Evolutionary conservation across 768 basidiomycete genomes (phyloP).

Genomic region (Psilocybe cubensis): DNA sequence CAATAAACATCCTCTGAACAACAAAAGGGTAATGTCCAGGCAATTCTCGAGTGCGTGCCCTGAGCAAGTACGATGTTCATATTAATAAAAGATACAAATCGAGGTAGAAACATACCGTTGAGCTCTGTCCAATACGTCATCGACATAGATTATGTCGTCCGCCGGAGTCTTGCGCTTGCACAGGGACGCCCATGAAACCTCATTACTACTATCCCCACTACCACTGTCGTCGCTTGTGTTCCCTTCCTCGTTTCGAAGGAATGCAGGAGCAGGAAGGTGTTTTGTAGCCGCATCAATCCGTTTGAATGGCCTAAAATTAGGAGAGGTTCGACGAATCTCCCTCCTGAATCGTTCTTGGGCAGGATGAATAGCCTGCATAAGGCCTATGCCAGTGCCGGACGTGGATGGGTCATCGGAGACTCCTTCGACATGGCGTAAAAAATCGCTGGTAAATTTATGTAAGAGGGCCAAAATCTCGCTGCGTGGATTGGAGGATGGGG

Average conservation of each 20-base stretch:
- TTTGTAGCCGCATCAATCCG: conserved; percentile 12
- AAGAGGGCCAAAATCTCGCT: conserved; percentile 59
- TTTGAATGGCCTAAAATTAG: conserved; percentile 58
- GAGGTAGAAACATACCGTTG: conserved; percentile 40
- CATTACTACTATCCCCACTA: conserved; percentile 6
- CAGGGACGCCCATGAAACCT: background rate
- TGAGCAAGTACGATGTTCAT: conserved; percentile 24
- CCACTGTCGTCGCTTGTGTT: conserved; percentile 14
- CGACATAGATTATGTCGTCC: conserved; percentile 43
- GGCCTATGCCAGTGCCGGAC: conserved; percentile 33
- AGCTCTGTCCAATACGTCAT: conserved; percentile 55
- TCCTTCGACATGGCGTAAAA: conserved; percentile 53
- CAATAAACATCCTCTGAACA: conserved; percentile 57
- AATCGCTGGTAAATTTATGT: conserved; percentile 46
- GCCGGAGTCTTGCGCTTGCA: conserved; percentile 7
- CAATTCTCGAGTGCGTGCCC: conserved; percentile 72
- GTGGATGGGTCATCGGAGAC: conserved; percentile 38
- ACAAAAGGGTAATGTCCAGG: conserved; percentile 70
- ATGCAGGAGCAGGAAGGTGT: conserved; percentile 19
- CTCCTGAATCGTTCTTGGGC: conserved; percentile 49
- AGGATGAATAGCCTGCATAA: conserved; percentile 59
- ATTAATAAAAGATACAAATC: background rate
- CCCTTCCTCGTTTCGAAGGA: conserved; percentile 23
- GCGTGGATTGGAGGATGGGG: conserved; percentile 58
- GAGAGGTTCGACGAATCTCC: conserved; percentile 55